A percentile compares a stretch with the other conserved stretches of the same genome.
Evolutionary conservation across 805 yeast species (phyloP).

Genomic region (Candida vaughaniae): DNA sequence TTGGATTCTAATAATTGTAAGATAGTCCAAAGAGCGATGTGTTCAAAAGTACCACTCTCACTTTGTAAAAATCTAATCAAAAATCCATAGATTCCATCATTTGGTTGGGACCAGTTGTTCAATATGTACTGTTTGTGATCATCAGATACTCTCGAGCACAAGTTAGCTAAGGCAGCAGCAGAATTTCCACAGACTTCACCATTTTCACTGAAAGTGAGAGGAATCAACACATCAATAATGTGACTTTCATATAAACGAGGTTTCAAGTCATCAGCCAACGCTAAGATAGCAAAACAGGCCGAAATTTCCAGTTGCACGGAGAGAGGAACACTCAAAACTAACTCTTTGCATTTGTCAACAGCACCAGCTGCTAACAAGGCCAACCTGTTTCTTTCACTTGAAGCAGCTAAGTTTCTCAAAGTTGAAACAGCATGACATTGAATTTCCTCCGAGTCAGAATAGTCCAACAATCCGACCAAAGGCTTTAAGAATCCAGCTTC

Average conservation of each 20-base stretch:
- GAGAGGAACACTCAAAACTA: constrained; percentile 83
- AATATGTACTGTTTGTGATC: constrained; percentile 76
- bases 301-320: constrained; percentile 94
- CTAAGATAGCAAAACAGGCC: constrained; percentile 95
- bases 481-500: constrained; percentile 97
- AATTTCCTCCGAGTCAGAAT: constrained; percentile 88
- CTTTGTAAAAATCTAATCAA: constrained; percentile 75
- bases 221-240: constrained; percentile 83
- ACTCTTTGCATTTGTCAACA: constrained; percentile 84
- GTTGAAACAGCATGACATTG: constrained; percentile 98
- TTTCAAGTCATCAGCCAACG: constrained; percentile 93
- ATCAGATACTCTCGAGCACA: constrained; percentile 80
- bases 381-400: constrained; percentile 87
- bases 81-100: constrained; percentile 84
- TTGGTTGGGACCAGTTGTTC: constrained; percentile 74
- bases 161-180: constrained; percentile 96
- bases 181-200: constrained; percentile 97
- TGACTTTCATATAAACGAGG: constrained; percentile 79
- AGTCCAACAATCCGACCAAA: constrained; percentile 78
- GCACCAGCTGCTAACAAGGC: constrained; percentile 95
- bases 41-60: constrained; percentile 92
- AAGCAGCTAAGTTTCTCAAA: constrained; percentile 91
- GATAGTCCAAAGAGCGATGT: constrained; percentile 96
- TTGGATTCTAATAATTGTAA: constrained; percentile 89
- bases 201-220: constrained; percentile 82